Evolutionary conservation across 2,329 filamentous ascomycete species (phyloP).

Genomic region (Ophiognomonia clavigignenti-juglandacearum): DNA sequence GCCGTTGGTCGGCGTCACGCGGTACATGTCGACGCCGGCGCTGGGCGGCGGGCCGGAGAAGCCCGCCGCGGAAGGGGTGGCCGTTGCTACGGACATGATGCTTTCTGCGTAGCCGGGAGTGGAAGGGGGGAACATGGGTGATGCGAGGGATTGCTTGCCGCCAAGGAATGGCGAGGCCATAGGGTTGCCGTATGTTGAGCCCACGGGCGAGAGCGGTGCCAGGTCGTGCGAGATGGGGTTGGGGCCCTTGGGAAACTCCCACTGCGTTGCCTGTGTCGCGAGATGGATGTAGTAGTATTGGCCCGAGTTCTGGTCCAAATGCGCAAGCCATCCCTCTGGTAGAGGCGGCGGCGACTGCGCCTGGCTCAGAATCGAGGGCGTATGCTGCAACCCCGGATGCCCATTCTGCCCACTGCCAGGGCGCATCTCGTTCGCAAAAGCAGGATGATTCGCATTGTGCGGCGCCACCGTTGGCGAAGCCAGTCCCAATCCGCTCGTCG

Average conservation of each 20-base stretch:
- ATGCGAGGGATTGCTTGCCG: slow-evolving; percentile 65
- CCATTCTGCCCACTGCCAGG: slow-evolving; percentile 41
- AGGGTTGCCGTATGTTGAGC: slow-evolving; percentile 71
- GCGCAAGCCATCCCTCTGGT: slow-evolving; percentile 97
- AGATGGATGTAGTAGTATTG: slow-evolving; percentile 99
- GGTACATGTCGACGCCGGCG: slow-evolving; percentile 90
- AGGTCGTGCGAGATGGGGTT: slow-evolving; percentile 83
- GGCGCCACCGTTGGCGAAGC: slow-evolving; percentile 38
- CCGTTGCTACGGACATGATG: slow-evolving; percentile 74
- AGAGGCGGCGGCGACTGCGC: slow-evolving; percentile 86
- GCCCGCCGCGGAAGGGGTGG: slow-evolving; percentile 71
- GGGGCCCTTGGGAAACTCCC: slow-evolving; percentile 96
- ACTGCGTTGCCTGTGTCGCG: slow-evolving; percentile 91
- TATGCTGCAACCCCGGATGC: slow-evolving; percentile 40
- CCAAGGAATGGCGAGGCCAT: slow-evolving; percentile 64
- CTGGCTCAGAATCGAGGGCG: slow-evolving; percentile 39
- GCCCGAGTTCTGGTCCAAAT: slow-evolving; percentile 89
- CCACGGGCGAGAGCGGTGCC: slow-evolving; percentile 75
- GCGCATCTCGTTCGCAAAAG: slow-evolving; percentile 80
- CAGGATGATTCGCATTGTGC: slow-evolving; percentile 69
- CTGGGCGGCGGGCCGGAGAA: slow-evolving; percentile 85
- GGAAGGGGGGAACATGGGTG: slow-evolving; percentile 77
- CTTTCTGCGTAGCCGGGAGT: slow-evolving; percentile 82
- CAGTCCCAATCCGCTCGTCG: slow-evolving; percentile 26
- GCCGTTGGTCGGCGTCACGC: slow-evolving; percentile 86